Percentiles rank a stretch among this genome's conserved stretches.
These are phyloP conservation scores for Petunia hybrid DNA, from an alignment of 305 asterid species.

Conservation along the genomic window DNA sequence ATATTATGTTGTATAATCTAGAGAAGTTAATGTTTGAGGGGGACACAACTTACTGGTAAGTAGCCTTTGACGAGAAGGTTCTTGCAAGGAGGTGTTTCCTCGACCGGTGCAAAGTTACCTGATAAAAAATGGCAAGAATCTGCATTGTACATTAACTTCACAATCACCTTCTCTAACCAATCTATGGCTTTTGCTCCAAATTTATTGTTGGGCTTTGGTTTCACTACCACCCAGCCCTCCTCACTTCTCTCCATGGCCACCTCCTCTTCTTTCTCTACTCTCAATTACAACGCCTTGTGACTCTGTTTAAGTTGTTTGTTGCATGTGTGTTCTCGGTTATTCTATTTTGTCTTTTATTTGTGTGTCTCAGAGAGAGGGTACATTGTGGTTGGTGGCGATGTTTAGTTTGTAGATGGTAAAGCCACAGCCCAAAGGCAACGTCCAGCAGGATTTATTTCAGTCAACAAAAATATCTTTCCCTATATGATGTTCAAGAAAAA, in stretches of 20 bases:
- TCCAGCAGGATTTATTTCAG: neutral
- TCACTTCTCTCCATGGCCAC: constrained; percentile 29
- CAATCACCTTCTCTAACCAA: constrained; percentile 68
- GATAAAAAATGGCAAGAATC: constrained; percentile 54
- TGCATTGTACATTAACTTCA: constrained; percentile 68
- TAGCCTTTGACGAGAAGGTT: constrained; percentile 64
- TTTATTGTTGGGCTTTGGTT: constrained; percentile 62
- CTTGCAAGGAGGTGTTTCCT: constrained; percentile 65
- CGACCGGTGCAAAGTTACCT: constrained; percentile 74
- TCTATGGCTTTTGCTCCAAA: constrained; percentile 63
- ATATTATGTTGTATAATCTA: too few relatives aligned
- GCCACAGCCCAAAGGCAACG: neutral
- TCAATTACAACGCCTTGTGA: neutral
- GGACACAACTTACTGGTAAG: constrained; percentile 58
- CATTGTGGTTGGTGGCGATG: constrained; percentile 14
- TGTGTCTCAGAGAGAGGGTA: neutral
- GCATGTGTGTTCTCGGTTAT: too few relatives aligned
- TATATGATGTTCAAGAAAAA: too few relatives aligned
- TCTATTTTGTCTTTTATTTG: too few relatives aligned
- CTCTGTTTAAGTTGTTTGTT: too few relatives aligned
- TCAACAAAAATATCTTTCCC: neutral
- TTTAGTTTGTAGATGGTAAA: constrained; percentile 17
- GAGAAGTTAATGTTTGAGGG: neutral
- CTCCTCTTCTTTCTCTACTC: constrained; percentile 1
- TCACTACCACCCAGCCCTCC: constrained; percentile 53